Evolutionary conservation across 2,329 filamentous ascomycete genomes (phyloP), one percentile per base, ranked within the genome.

Genomic region (Atkinsonella texensis): DNA sequence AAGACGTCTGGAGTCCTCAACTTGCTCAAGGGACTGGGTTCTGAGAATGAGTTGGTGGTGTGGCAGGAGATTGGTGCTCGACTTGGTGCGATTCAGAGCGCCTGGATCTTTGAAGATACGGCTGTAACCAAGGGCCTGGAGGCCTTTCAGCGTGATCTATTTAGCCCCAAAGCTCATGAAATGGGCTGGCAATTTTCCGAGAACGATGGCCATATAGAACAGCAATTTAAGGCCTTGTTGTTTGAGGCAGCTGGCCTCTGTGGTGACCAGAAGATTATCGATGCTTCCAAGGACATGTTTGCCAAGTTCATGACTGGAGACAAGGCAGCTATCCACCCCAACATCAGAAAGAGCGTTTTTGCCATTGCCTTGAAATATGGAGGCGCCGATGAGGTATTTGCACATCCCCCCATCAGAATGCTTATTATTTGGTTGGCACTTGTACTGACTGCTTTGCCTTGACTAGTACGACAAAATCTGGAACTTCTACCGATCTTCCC

Each of bases 151-250:
- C 79, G 84, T 56, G 80, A 87, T 11, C 77, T 97, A 20, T 79
- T 87, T 53, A 84, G 83, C 62, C 74, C 79, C 59, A 91, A 89
- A 68, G 85, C 90, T 0, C 90, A 96, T 66, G 80, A 89, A 63
- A 71, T 94, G 44, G 91, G 91, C 53, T 97, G 91, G 91, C 72
- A 80, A 13, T 95, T 97, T 69, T 84, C 81, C 31, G 85, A 90
- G 28, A 77, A 77, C 3, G 91, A 97, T 60, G 88, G 86, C 48
- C 90, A 96, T 64, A 84, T 96, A 58, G 77, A 90, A 66, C 89
- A 95, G 68, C 90, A 96, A 66, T 94, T 95, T 77, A 97, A 97
- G 75, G 83, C 83, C 13, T 79, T 96, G 64, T 79, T 96, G 65
- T 97, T 97, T 65, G 86, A 87, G 55, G 81, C 77, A 58, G 89